Evolutionary conservation across 148 eudicot genomes (phyloP).

Genomic region (Polygonum aviculare): DNA sequence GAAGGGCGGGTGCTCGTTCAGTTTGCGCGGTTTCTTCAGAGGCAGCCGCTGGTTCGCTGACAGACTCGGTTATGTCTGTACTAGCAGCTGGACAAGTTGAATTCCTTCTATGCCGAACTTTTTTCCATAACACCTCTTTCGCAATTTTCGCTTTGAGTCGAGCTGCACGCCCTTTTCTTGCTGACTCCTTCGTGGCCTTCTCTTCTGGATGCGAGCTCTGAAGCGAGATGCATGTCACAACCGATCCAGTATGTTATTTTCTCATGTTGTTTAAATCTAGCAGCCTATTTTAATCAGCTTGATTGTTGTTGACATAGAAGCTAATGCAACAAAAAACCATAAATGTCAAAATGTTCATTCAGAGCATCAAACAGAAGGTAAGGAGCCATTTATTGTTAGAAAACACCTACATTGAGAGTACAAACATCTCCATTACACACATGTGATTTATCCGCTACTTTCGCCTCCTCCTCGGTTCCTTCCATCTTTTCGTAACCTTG

Average conservation of each 20-base stretch:
- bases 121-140: conserved; percentile 46
- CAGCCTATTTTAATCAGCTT: background rate
- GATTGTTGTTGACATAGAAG: no score
- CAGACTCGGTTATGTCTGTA: background rate
- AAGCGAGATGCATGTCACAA: background rate
- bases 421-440: conserved; percentile 4
- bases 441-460: background rate
- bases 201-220: conserved; percentile 26
- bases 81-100: conserved; percentile 34
- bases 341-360: background rate
- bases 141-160: conserved; percentile 43
- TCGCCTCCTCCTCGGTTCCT: background rate
- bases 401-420: conserved; percentile 2
- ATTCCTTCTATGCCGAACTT: conserved; percentile 48
- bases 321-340: background rate
- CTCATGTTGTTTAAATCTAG: background rate
- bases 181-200: conserved; percentile 9
- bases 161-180: conserved; percentile 37
- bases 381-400: no score
- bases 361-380: background rate
- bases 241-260: background rate
- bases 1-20: background rate
- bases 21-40: background rate
- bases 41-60: background rate
- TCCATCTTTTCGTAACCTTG: background rate